These are phyloP conservation scores for Syzygium malaccense DNA, from an alignment of 441 rosid genomes.

Conservation along the genomic window DNA sequence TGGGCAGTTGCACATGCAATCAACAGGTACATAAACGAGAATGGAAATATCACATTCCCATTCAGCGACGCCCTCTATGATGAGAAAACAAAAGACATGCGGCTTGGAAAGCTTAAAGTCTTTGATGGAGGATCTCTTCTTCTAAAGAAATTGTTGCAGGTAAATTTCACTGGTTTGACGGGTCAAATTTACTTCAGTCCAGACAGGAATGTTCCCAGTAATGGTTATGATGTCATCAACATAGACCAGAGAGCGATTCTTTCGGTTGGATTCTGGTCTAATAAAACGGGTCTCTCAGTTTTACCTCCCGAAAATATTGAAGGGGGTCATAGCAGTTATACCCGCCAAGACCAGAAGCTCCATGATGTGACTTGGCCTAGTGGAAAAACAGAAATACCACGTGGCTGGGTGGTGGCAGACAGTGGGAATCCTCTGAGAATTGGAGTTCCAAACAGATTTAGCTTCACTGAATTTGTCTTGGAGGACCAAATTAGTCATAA, in stretches of 20 bases:
- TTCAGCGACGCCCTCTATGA: conserved; percentile 21
- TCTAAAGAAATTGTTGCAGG: conserved; percentile 37
- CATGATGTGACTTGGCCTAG: conserved; percentile 74
- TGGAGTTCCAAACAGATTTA: conserved; percentile 69
- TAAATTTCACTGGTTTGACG: conserved; percentile 65
- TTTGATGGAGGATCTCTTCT: conserved; percentile 52
- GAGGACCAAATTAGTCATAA: conserved; percentile 34
- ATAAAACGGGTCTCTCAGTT: conserved; percentile 41
- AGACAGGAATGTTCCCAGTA: conserved; percentile 35
- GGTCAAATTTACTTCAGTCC: conserved; percentile 56
- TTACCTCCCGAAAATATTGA: conserved; percentile 32
- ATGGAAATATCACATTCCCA: conserved; percentile 51
- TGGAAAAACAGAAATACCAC: conserved; percentile 54
- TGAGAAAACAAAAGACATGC: conserved; percentile 19
- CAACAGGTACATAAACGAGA: conserved; percentile 39
- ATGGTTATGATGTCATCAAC: conserved; percentile 75
- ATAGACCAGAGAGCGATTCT: conserved; percentile 28
- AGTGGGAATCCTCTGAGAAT: conserved; percentile 57
- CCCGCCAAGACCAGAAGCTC: conserved; percentile 41
- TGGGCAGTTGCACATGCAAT: conserved; percentile 69
- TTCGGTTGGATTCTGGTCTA: conserved; percentile 72
- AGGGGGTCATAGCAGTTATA: conserved; percentile 9
- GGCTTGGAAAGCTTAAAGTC: conserved; percentile 43
- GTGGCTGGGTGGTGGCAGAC: conserved; percentile 79
- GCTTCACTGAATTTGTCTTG: conserved; percentile 67